Base-by-base conservation (phyloP, 805 yeast genomes). In the Ogataea polymorpha region DNA sequence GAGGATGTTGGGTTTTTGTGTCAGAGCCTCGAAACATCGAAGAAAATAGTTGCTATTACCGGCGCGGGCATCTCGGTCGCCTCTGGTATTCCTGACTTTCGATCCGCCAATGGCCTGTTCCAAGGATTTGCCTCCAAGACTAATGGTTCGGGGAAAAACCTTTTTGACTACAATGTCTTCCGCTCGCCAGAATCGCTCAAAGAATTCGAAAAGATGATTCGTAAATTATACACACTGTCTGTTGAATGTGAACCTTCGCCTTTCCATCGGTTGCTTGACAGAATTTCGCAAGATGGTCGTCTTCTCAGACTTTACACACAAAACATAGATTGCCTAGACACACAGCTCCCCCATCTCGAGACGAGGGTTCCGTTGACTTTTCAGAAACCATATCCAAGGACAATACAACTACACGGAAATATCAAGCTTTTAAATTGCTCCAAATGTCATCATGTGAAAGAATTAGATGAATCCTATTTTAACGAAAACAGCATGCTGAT, bases 41-140 rank as follows among this genome's bases (percentile, higher is more conserved):
- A 72, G 48, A 73, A 74, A 46, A 66, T 82, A 23, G 71, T 86
- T 2, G 75, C 82, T 21, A 72, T 89, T 21, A 77, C 90, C 1
- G 97, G 97, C 9, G 97, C 97, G 13, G 96, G 96, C 3, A 77
- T 86, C 14, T 86, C 96, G 10, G 93, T 90, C 39, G 83, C 85
- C 21, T 87, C 95, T 1, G 96, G 96, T 4, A 89, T 88, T 28
- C 96, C 96, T 3, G 70, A 65, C 50, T 65, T 88, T 56, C 67
- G 96, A 57, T 84, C 95, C 6, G 75, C 87, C 1, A 67, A 79
- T 45, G 96, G 96, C 2, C 70, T 89, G 35, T 86, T 89, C 57
- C 75, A 77, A 41, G 75, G 77, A 11, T 60, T 78, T 28, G 58
- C 70, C 7, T 41, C 61, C 1, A 59, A 60, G 32, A 56, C 72